phyloP scores from a whole-genome alignment of 352 stramenopile genomes.

The Globisporangium paddicum region DNA sequence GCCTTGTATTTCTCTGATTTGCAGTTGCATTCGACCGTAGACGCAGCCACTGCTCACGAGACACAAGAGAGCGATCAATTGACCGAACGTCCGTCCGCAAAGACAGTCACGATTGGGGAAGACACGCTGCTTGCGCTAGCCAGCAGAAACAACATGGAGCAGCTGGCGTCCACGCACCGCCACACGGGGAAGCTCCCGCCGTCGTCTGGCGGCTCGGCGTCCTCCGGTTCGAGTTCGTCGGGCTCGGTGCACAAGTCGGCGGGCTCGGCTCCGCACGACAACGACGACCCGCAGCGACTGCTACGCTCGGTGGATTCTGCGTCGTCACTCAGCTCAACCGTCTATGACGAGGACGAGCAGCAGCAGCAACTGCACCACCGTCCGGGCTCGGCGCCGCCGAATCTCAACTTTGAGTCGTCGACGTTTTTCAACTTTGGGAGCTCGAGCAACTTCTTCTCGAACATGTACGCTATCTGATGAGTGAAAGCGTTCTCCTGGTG shows the following conservation, averaged over 20 bases:
- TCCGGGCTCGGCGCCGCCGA: slow-evolving; percentile 14
- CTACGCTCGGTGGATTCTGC: slow-evolving; percentile 18
- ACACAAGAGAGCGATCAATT: background rate
- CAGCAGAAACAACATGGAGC: slow-evolving; percentile 6
- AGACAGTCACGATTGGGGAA: slow-evolving; percentile 8
- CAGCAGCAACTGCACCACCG: slow-evolving; percentile 9
- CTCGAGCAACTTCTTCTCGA: slow-evolving; percentile 39
- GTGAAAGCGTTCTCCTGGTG: background rate
- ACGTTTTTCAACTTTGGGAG: slow-evolving; percentile 42
- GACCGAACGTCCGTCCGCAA: background rate
- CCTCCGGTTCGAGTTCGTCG: background rate
- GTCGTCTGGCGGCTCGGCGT: background rate
- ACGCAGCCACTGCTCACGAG: background rate
- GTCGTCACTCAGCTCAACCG: slow-evolving; percentile 21
- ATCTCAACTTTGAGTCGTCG: slow-evolving; percentile 36
- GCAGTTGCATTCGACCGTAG: background rate
- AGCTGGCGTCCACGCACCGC: slow-evolving; percentile 6
- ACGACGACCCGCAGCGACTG: slow-evolving; percentile 11
- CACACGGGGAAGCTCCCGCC: background rate
- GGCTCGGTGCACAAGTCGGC: slow-evolving; percentile 4
- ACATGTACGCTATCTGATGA: slow-evolving; percentile 19
- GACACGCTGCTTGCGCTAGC: background rate
- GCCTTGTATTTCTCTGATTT: background rate
- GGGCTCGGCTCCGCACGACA: slow-evolving; percentile 3
- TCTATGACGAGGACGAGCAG: slow-evolving; percentile 24